Evolutionary conservation across 129 eudicot species (phyloP), one percentile per base, ranked within the genome.

Genomic region (Pittosporum tobira): DNA sequence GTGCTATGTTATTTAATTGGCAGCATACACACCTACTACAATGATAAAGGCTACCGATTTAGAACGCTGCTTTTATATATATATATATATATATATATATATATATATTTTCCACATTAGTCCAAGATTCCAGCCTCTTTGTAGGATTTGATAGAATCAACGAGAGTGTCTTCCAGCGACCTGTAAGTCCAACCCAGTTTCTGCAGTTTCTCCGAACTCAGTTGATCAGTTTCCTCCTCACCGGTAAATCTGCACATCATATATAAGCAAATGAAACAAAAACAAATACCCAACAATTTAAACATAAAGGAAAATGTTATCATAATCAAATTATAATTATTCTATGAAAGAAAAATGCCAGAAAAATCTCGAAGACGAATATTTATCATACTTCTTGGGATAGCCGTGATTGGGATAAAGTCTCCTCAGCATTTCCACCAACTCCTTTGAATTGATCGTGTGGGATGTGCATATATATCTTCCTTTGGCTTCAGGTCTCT

Each of bases 401-500:
- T 85, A 89, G 12, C 76, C 78, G 59, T 81, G 79, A 69, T 71
- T 51, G 1, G 97, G 94, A 77, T 82, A 85, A 2, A 47, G 21
- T 53, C 62, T 74, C 74, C 62, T 85, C 68, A 82, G 60, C 45
- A 64, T 82, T 59, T 77, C 82, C 59, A 85, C 86, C 72, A 85
- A 28, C 8, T 82, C 89, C 49, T 61, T 57, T 12, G 75, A 0
- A 53, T 46, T 60, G 48, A 73, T 50, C 22, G 15, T 7, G 66
- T 85, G 82, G 16, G 95, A 71, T 11, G 72, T 50, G 43, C 97
- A 90, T 64, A 85, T 48, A 66, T 90, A 85, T 77, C 95, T 77
- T 21, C 95, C 95, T 68, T 83, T 77, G n/a, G 95, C 88, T 55
- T 89, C 86, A 0, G 88, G 87, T 55, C 57, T 78, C 77, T 90